phyloP scores from a whole-genome alignment of 768 basidiomycete genomes.

The Amanita subjunquillea region DNA sequence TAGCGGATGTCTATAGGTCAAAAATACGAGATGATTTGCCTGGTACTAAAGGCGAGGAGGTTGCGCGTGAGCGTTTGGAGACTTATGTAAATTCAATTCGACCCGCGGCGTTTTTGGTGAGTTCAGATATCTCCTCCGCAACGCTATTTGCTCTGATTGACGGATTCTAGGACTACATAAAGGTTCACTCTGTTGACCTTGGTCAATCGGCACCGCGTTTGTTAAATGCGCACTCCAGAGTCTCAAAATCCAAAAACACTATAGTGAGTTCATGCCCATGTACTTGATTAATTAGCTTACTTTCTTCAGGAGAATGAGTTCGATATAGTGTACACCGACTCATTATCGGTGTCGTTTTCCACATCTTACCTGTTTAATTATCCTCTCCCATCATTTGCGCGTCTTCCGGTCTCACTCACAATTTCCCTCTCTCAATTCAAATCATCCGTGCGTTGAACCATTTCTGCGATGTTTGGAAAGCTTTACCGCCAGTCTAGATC shows the following conservation, averaged over 20 bases:
- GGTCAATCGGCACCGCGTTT: conserved; percentile 74
- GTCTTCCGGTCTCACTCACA: conserved; percentile 72
- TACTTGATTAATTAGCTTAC: conserved; percentile 3
- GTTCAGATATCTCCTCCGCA: conserved; percentile 12
- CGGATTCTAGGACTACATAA: conserved; percentile 63
- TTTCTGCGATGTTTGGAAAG: neutral
- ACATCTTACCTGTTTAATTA: conserved; percentile 82
- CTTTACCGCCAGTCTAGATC: conserved; percentile 30
- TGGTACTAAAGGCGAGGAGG: conserved; percentile 73
- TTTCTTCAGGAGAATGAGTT: conserved; percentile 62
- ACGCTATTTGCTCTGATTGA: neutral
- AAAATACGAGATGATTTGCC: conserved; percentile 63
- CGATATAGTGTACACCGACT: conserved; percentile 78
- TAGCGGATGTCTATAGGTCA: conserved; percentile 64
- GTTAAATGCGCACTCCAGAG: conserved; percentile 49
- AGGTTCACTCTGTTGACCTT: conserved; percentile 76
- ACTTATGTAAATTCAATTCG: conserved; percentile 71
- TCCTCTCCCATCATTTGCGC: conserved; percentile 73
- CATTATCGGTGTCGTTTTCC: conserved; percentile 71
- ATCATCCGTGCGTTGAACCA: conserved; percentile 39
- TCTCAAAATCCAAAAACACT: conserved; percentile 8
- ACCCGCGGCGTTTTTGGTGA: conserved; percentile 58
- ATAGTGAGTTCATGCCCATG: conserved; percentile 9
- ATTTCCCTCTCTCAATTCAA: conserved; percentile 70
- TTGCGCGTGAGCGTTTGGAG: conserved; percentile 72